These are phyloP conservation scores for Xerocomus brunneocitrinus DNA, from an alignment of 768 basidiomycete species.

Conservation along the genomic window DNA sequence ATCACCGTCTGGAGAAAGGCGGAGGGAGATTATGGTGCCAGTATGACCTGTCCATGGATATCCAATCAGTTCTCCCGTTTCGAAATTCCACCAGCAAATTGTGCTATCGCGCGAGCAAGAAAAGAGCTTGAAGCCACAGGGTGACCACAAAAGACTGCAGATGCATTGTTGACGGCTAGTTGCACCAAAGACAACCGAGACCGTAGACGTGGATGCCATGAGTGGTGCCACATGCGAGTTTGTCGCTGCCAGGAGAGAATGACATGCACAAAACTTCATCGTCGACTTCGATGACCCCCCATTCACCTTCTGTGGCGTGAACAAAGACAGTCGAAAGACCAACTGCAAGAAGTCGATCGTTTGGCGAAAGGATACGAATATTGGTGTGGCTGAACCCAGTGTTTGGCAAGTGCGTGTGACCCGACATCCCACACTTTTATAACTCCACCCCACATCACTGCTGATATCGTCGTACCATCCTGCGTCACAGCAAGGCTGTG, in stretches of 20 bases:
- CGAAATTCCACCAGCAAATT: not conserved
- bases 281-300: not conserved
- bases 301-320: not conserved
- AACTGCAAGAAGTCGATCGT: too few species aligned
- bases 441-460: not conserved
- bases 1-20: not conserved
- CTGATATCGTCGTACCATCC: not conserved
- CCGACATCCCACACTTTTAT: conserved; percentile 2
- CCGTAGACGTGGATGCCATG: not conserved
- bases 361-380: conserved; percentile 3
- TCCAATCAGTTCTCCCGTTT: not conserved
- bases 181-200: not conserved
- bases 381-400: too few species aligned
- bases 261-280: not conserved
- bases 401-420: not conserved
- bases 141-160: conserved; percentile 2
- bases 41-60: conserved; percentile 17
- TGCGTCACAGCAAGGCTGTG: not conserved
- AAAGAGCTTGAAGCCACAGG: not conserved
- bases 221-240: not conserved
- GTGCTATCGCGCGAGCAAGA: not conserved
- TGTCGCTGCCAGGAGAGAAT: conserved; percentile 2
- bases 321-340: not conserved
- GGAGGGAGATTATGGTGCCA: accelerated
- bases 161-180: not conserved